A percentile compares a stretch with the other conserved stretches of the same genome.
Conservation (phyloP, 257 asterid genomes). For the Forsythia viridissima region DNA sequence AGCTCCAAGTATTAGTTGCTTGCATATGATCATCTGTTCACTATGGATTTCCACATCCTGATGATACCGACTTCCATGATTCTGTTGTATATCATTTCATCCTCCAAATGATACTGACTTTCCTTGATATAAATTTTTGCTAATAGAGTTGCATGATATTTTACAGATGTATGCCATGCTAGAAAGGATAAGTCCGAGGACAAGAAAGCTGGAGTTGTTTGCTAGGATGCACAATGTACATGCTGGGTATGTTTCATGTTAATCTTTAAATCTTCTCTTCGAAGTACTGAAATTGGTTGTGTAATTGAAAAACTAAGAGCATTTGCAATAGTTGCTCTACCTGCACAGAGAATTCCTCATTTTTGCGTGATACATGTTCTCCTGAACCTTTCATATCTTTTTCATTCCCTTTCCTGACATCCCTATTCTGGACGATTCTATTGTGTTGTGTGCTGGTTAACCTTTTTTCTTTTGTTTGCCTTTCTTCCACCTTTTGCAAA, state of each 20-base stretch:
- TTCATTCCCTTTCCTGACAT: not conserved
- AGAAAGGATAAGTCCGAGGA: conserved; percentile 93
- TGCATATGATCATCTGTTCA: conserved; percentile 6
- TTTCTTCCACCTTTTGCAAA: not conserved
- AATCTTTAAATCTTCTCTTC: conserved; percentile 10
- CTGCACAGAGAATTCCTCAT: not conserved
- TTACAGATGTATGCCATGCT: conserved; percentile 90
- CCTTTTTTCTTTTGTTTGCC: not conserved
- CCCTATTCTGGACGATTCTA: not conserved
- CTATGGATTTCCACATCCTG: not conserved
- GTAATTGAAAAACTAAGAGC: not conserved
- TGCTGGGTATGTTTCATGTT: conserved; percentile 71
- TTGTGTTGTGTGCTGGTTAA: not conserved
- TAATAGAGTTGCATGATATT: conserved; percentile 22
- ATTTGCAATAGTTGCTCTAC: conserved; percentile 7
- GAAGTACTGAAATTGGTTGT: conserved; percentile 4
- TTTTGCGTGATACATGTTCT: not conserved
- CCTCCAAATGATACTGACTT: not conserved
- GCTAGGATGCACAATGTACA: conserved; percentile 95
- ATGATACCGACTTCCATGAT: not conserved
- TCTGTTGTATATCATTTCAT: not conserved
- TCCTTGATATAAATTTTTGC: conserved; percentile 1
- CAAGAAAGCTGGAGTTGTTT: conserved; percentile 95
- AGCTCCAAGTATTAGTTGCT: not conserved
- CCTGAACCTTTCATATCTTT: not conserved